Evolutionary conservation across 225 moss, liverwort and hornwort genomes (phyloP).

Genomic region (Rhytidiadelphus loreus): DNA sequence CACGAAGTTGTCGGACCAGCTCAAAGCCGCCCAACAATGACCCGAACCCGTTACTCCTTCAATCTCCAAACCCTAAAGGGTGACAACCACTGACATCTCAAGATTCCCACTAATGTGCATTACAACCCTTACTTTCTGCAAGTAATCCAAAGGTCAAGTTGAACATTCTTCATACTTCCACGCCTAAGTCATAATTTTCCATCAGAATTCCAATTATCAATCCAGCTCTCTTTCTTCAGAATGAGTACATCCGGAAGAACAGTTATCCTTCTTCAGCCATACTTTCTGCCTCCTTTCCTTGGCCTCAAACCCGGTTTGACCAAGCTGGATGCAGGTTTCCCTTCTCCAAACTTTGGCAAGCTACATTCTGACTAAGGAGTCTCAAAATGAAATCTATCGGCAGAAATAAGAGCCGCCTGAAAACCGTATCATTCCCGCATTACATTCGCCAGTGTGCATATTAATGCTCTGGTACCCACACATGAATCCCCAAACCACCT

Average conservation of each 20-base stretch:
- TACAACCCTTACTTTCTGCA: not conserved
- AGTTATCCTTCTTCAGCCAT: conserved; percentile 1
- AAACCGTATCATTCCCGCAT: not conserved
- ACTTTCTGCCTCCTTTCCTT: not conserved
- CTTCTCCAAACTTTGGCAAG: not conserved
- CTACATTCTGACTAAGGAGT: not conserved
- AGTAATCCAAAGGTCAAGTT: not conserved
- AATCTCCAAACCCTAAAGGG: conserved; percentile 35
- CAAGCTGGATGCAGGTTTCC: not conserved
- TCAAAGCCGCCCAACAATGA: conserved; percentile 4
- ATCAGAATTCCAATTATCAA: not conserved
- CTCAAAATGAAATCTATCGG: not conserved
- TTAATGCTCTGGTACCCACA: not conserved
- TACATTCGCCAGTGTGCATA: not conserved
- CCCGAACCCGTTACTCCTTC: conserved; percentile 16
- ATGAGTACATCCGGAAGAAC: not conserved
- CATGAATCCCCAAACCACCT: not conserved
- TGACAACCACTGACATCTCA: conserved; percentile 23
- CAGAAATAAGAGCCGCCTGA: not conserved
- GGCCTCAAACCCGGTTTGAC: not conserved
- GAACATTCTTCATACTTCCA: not conserved
- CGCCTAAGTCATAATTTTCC: not conserved
- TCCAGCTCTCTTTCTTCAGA: not conserved
- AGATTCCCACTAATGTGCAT: conserved; percentile 1
- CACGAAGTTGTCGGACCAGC: conserved; percentile 7